Evolutionary conservation across 495 filamentous ascomycete genomes (phyloP), one percentile per base, ranked within the genome.

Genomic region (Cryomyces minteri): DNA sequence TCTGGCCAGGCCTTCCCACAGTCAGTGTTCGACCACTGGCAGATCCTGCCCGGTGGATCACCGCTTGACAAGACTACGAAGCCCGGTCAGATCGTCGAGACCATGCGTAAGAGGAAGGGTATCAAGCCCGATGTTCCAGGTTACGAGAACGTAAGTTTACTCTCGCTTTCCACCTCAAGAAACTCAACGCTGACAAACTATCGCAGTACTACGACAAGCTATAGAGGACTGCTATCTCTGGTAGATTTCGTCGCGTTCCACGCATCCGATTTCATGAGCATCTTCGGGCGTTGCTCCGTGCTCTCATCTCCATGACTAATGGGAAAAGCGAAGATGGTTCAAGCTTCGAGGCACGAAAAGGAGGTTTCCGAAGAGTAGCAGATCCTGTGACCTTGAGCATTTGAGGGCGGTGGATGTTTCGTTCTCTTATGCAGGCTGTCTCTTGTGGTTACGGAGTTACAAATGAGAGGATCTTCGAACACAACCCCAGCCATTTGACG

Each of bases 1-100:
- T 83, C 81, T 65, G 90, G 90, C 57, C 90, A 96, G 73, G 90
- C 90, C 51, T 99, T 99, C 86, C 90, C 90, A 56, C 88, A 95
- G 72, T 79, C 74, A 49, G 86, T 99, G 58, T 96, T 99, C 74
- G 88, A 95, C 65, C 90, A 99, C 71, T 99, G 86, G 85, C 77
- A 88, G 66, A 68, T 90, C 54, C 76, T 96, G 44, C 83, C 88
- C 52, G 90, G 90, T 77, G 90, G 90, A 56, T 90, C 83, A 50
- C 81, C 85, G 57, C 77, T 96, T 54, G 92, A 99, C 65, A 51
- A 65, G 56, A 80, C 81, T 54, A 79, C 79, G 51, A 88, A 86
- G 79, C 73, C 82, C 63, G 92, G 90, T 62, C 67, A 77, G 61
- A 68, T 94, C 56, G 84, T 95, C 53, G 68, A 71, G 63, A 75